Conservation (phyloP, 2,329 filamentous ascomycete genomes). For the Pestalotiopsis sp. region DNA sequence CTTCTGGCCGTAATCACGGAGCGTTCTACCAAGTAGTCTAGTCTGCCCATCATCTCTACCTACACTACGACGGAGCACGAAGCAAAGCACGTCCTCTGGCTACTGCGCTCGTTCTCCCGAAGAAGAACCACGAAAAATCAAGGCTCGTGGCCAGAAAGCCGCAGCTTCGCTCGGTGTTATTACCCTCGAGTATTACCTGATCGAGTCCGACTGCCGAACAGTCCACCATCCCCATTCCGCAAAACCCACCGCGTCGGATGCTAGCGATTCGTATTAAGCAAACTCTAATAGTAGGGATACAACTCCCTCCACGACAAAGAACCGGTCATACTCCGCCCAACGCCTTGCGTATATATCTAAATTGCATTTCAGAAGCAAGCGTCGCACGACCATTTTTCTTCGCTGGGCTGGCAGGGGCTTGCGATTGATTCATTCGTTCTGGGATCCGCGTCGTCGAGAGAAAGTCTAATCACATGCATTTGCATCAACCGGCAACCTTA, state of each 20-base stretch:
- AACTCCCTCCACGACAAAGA: neutral
- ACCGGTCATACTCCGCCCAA: neutral
- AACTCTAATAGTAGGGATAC: neutral
- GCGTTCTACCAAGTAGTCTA: neutral
- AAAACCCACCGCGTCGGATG: neutral
- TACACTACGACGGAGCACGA: neutral
- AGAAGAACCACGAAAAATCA: neutral
- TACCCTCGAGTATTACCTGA: neutral
- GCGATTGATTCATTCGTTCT: neutral
- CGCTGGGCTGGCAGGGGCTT: neutral
- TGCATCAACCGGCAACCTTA: neutral
- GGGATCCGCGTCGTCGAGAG: neutral
- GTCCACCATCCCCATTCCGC: neutral
- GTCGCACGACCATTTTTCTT: neutral
- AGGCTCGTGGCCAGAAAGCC: neutral
- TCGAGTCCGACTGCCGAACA: neutral
- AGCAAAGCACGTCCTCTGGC: neutral
- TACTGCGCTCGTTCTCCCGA: neutral
- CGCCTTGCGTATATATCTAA: neutral
- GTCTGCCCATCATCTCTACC: neutral
- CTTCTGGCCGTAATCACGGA: neutral
- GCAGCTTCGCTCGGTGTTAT: neutral
- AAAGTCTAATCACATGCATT: neutral
- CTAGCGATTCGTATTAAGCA: neutral
- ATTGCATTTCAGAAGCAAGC: neutral